Evolutionary conservation across 2,329 filamentous ascomycete genomes (phyloP).

Genomic region (Teratosphaeria nubilosa): DNA sequence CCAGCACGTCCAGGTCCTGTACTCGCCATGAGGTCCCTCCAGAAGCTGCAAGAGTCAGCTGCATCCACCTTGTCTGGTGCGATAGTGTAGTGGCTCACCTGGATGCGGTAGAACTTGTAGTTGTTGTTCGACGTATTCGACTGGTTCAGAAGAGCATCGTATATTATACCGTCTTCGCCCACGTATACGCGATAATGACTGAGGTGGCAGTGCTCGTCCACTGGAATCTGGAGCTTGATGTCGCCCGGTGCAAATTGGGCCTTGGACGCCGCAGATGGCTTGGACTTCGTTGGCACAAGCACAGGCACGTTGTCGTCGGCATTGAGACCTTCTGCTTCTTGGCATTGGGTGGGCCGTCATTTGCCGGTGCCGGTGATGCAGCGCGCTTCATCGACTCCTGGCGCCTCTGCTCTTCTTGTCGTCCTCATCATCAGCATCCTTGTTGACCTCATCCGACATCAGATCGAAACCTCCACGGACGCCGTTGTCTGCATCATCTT

Average conservation of each 20-base stretch:
- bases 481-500: neutral
- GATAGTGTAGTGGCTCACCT: slow-evolving; percentile 36
- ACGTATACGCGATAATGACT: slow-evolving; percentile 49
- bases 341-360: neutral
- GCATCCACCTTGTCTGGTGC: neutral
- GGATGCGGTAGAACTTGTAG: slow-evolving; percentile 74
- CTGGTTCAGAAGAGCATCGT: slow-evolving; percentile 70
- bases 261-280: neutral
- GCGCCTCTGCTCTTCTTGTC: neutral
- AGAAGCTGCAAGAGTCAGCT: slow-evolving; percentile 27
- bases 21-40: slow-evolving; percentile 31
- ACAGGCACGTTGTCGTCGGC: slow-evolving; percentile 1
- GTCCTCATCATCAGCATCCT: neutral
- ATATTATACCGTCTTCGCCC: slow-evolving; percentile 54
- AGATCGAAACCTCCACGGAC: neutral
- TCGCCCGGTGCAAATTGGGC: slow-evolving; percentile 3
- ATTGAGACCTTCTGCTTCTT: neutral
- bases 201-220: slow-evolving; percentile 37
- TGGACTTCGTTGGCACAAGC: neutral
- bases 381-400: neutral
- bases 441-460: neutral
- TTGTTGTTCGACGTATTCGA: slow-evolving; percentile 62
- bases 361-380: neutral
- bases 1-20: slow-evolving; percentile 52
- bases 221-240: slow-evolving; percentile 31